Evolutionary conservation across 169 alveolate genomes (phyloP).

Genomic region (Plasmodium chabaudi): DNA sequence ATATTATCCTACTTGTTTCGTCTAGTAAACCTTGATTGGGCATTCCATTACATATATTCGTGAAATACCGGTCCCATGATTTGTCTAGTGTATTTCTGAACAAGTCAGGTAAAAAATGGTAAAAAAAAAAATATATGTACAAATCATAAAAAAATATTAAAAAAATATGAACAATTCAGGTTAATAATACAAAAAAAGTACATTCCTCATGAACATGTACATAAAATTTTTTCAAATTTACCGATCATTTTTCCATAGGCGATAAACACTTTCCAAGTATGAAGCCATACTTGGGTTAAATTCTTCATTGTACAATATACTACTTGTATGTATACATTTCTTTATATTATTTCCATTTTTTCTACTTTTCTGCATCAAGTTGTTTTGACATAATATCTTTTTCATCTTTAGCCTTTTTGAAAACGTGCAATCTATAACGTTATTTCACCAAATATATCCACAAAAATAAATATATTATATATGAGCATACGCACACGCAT

Average conservation of each 20-base stretch:
- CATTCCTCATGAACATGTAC: no score
- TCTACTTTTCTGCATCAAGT: conserved; percentile 1
- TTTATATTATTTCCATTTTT: conserved; percentile 23
- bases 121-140: background rate
- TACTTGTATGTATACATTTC: conserved; percentile 29
- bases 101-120: background rate
- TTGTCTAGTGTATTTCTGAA: conserved; percentile 28
- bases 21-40: background rate
- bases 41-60: background rate
- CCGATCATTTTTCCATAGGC: conserved; percentile 54
- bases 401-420: conserved; percentile 3
- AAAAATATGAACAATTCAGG: no score
- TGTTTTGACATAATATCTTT: conserved; percentile 12
- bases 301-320: conserved; percentile 3
- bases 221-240: background rate
- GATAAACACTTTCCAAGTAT: conserved; percentile 34
- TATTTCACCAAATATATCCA: background rate
- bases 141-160: no score
- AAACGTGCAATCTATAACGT: background rate
- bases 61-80: conserved; percentile 59
- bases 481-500: background rate
- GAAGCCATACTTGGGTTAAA: conserved; percentile 67
- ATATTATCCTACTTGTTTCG: background rate
- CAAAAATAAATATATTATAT: background rate
- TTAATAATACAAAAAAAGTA: no score